Conservation (phyloP, 1,284 basidiomycete genomes). For the Ustilago loliicola region DNA sequence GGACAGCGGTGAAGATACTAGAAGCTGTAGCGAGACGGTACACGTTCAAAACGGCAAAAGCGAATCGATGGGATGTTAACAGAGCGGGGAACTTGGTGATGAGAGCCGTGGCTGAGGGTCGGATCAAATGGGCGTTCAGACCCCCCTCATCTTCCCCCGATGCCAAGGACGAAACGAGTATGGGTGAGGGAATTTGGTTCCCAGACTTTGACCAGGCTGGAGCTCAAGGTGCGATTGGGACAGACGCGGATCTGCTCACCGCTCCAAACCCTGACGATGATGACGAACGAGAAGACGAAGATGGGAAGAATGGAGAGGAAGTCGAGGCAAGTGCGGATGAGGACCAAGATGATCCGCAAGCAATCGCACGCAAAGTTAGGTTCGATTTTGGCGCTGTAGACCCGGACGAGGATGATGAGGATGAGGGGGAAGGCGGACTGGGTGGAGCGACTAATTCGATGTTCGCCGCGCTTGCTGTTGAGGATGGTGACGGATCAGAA, state of each 20-base stretch:
- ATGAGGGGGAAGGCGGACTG: slow-evolving; percentile 19
- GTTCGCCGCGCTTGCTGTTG: slow-evolving; percentile 48
- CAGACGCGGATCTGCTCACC: slow-evolving; percentile 30
- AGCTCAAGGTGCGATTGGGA: background rate
- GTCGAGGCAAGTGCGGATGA: background rate
- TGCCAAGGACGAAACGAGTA: background rate
- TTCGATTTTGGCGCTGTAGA: slow-evolving; percentile 39
- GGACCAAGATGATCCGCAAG: slow-evolving; percentile 21
- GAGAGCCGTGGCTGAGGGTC: slow-evolving; percentile 79
- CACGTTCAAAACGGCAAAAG: slow-evolving; percentile 83
- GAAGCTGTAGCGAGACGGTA: slow-evolving; percentile 81
- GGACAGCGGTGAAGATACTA: slow-evolving; percentile 86
- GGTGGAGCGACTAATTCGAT: slow-evolving; percentile 24
- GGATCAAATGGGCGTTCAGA: slow-evolving; percentile 82
- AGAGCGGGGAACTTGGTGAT: slow-evolving; percentile 84
- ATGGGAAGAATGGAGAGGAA: slow-evolving; percentile 20
- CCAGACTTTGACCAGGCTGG: background rate
- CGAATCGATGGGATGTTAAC: slow-evolving; percentile 86
- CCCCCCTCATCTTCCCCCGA: slow-evolving; percentile 19
- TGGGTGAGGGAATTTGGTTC: slow-evolving; percentile 47
- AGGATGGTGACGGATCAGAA: slow-evolving; percentile 33
- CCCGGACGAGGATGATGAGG: slow-evolving; percentile 16
- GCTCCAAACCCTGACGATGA: slow-evolving; percentile 40
- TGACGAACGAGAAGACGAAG: slow-evolving; percentile 29
- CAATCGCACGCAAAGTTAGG: slow-evolving; percentile 30